Evolutionary conservation across 2,329 filamentous ascomycete genomes (phyloP).

Genomic region (Phyllosticta capitalensis): DNA sequence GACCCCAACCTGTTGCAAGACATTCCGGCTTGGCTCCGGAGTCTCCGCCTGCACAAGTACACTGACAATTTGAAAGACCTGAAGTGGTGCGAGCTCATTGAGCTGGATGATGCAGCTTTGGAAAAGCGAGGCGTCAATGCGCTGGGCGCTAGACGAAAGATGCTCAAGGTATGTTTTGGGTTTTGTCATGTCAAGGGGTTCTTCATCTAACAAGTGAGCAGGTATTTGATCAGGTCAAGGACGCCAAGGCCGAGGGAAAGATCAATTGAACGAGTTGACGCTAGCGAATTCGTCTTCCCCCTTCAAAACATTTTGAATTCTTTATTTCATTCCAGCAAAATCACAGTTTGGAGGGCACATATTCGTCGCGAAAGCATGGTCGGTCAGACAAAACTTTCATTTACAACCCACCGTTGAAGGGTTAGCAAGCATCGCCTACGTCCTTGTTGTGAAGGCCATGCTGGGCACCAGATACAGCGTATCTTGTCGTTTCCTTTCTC

Average conservation of each 20-base stretch:
- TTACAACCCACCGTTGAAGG: neutral
- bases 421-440: neutral
- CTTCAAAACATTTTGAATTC: neutral
- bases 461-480: neutral
- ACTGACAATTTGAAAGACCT: conserved; percentile 96
- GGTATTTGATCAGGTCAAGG: conserved; percentile 92
- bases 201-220: conserved; percentile 22
- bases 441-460: neutral
- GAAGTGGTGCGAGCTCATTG: conserved; percentile 88
- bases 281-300: neutral
- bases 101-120: conserved; percentile 84
- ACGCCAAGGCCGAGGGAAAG: conserved; percentile 38
- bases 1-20: conserved; percentile 85
- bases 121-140: conserved; percentile 93
- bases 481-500: neutral
- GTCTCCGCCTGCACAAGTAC: conserved; percentile 93
- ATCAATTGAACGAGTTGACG: neutral
- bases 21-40: conserved; percentile 92
- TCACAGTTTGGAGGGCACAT: neutral
- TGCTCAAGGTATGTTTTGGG: conserved; percentile 66
- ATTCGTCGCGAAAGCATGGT: neutral
- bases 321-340: neutral
- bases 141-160: conserved; percentile 87
- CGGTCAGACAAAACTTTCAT: neutral
- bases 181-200: neutral